These are phyloP conservation scores for Aspergillus ellipticus DNA, from an alignment of 495 filamentous ascomycete genomes.

Conservation along the genomic window DNA sequence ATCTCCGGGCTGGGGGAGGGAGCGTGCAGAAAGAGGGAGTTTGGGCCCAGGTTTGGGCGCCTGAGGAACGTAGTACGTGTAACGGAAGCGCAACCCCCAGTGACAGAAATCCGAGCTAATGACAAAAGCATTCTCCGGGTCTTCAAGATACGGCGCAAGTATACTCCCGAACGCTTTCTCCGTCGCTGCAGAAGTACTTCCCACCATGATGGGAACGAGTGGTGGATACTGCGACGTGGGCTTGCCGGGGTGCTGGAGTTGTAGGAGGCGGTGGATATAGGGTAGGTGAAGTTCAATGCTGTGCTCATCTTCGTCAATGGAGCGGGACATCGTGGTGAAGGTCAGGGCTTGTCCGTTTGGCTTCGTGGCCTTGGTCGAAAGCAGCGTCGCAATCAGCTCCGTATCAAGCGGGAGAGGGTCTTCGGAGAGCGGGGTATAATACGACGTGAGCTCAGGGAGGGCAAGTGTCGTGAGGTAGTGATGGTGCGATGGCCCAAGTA, in stretches of 20 bases:
- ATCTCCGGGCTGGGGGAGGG: conserved; percentile 39
- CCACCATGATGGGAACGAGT: conserved; percentile 85
- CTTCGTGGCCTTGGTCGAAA: conserved; percentile 40
- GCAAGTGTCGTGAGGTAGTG: conserved; percentile 74
- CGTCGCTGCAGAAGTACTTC: conserved; percentile 59
- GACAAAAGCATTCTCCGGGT: conserved; percentile 76
- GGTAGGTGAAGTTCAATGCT: conserved; percentile 96
- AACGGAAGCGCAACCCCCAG: conserved; percentile 85
- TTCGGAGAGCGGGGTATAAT: conserved; percentile 82
- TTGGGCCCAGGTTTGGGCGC: conserved; percentile 38
- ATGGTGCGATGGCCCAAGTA: conserved; percentile 93
- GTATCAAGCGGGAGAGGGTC: conserved; percentile 70
- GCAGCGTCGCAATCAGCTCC: conserved; percentile 59
- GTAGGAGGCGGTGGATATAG: conserved; percentile 80
- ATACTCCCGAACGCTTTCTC: conserved; percentile 68
- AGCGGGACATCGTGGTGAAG: conserved; percentile 70
- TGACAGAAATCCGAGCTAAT: conserved; percentile 96
- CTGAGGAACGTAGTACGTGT: conserved; percentile 71
- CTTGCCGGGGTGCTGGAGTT: conserved; percentile 37
- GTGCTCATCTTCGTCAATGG: conserved; percentile 82
- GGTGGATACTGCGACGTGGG: conserved; percentile 56
- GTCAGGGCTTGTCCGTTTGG: conserved; percentile 33
- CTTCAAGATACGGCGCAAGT: conserved; percentile 74
- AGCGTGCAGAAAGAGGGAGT: conserved; percentile 38
- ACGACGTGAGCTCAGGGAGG: conserved; percentile 68